A percentile compares a stretch with the other conserved stretches of the same genome.
Evolutionary conservation across 768 basidiomycete genomes (phyloP).

Genomic region (Podaxis carcinomalis): DNA sequence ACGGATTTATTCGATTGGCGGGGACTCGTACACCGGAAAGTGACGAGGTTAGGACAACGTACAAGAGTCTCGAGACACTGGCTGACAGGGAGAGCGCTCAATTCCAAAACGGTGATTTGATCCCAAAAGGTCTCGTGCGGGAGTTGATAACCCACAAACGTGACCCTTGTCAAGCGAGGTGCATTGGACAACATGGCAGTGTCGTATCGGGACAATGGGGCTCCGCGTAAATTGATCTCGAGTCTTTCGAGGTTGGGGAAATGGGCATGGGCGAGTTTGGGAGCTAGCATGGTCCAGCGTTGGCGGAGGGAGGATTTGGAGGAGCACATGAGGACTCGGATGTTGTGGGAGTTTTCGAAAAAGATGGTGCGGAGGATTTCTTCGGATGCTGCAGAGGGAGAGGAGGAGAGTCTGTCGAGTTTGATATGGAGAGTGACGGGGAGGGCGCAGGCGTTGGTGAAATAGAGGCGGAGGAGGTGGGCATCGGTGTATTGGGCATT

Average conservation of each 20-base stretch:
- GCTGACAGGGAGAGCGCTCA: not conserved
- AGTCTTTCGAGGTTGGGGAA: conserved; percentile 1
- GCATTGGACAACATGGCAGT: not conserved
- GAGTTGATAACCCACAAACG: not conserved
- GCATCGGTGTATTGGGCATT: not conserved
- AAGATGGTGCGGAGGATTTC: conserved; percentile 5
- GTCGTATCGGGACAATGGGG: not conserved
- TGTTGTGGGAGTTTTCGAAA: not conserved
- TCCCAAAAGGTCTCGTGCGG: conserved; percentile 1
- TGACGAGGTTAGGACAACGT: not conserved
- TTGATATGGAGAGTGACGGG: conserved; percentile 8
- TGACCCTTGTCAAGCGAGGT: not conserved
- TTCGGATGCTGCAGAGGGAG: not conserved
- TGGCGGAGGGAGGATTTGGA: conserved; percentile 8
- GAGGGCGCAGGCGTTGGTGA: conserved; percentile 5
- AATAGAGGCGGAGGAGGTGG: conserved; percentile 7
- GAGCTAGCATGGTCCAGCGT: conserved; percentile 6
- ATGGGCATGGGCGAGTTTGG: not conserved
- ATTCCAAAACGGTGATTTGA: conserved; percentile 1
- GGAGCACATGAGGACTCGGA: not conserved
- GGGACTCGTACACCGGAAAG: not conserved
- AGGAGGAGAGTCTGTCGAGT: conserved; percentile 8
- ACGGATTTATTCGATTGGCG: not conserved
- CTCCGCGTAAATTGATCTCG: not conserved
- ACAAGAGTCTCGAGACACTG: conserved; percentile 2